Base-by-base conservation (phyloP, 768 basidiomycete genomes). In the Lactarius sp. region DNA sequence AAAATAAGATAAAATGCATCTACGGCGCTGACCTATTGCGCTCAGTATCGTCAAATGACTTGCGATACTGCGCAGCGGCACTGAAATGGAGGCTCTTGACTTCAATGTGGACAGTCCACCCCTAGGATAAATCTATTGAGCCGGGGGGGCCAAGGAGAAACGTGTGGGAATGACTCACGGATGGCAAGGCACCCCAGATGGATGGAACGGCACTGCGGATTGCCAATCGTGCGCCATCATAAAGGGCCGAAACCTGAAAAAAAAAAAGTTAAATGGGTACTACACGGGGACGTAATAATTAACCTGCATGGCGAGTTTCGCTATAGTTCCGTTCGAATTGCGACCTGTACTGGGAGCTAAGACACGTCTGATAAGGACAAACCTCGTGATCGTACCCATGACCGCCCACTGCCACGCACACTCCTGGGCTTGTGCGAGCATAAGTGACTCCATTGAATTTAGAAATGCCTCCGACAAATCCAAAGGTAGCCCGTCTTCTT, bases 391-490 rank as follows among this genome's bases (percentile, higher is more conserved):
- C 62, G 69, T 69, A 92, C 94, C 90, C 62, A 91, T 75, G 71
- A 88, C 87, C 16, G 94, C 94, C 68, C 88, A 83, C 72, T 96
- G 94, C 95, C 95, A 98, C 47, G 86, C 92, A 71, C 92, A 96
- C 76, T 99, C 97, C 69, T 98, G 96, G 1, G 94, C 95, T 74
- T 98, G 93, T 0, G 94, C 94, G 5, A 95, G 80, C 84, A 93
- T 88, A 60, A 98, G 80, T 66, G 75, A 82, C 70, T 91, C 85
- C 49, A 97, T 71, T 33, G 84, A 79, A 52, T 77, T 78, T 27
- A 91, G 70, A 68, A 88, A 86, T 0, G 82, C 70, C 31, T 76
- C 74, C 0, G 86, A 81, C 33, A 97, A 79, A 72, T 98, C 96
- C 16, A 79, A 68, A 0, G 87, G 84, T 2, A 73, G 70, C n/a